A percentile compares a stretch with the other conserved stretches of the same genome.
These are phyloP conservation scores for Fusarium brevicatenulatum DNA, from an alignment of 2,329 filamentous ascomycete species.

Conservation along the genomic window DNA sequence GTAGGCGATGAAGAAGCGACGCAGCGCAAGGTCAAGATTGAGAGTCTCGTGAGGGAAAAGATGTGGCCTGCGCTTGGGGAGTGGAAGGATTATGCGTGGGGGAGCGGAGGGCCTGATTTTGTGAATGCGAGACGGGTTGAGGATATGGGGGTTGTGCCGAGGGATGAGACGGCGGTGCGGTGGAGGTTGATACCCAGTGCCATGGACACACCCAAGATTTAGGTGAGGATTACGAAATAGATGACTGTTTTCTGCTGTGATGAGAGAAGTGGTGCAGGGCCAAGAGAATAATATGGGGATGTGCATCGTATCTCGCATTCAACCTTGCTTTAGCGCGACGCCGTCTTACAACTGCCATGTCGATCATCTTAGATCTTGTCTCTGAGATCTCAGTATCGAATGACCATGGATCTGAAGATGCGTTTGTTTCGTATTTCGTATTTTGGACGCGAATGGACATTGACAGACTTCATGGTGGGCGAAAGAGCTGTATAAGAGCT, in stretches of 20 bases:
- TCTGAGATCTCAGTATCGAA: background rate
- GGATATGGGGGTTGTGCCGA: conserved; percentile 46
- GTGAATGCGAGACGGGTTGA: conserved; percentile 49
- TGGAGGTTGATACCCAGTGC: conserved; percentile 42
- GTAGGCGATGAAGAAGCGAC: conserved; percentile 52
- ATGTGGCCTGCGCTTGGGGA: conserved; percentile 68
- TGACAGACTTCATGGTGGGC: no score
- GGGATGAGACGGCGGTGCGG: conserved; percentile 42
- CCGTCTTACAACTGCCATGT: conserved; percentile 14
- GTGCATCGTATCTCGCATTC: conserved; percentile 32
- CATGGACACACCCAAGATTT: conserved; percentile 45
- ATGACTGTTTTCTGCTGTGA: background rate
- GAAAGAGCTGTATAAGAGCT: no score
- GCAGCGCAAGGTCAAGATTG: conserved; percentile 47
- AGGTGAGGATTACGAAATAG: background rate
- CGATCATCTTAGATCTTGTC: conserved; percentile 20
- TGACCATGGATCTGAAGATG: background rate
- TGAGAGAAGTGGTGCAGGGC: background rate
- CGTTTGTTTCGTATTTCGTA: conserved; percentile 4
- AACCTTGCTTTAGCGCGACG: conserved; percentile 8
- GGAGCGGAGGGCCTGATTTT: conserved; percentile 63
- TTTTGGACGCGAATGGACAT: background rate
- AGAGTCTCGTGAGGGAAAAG: conserved; percentile 48
- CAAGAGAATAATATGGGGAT: conserved; percentile 16
- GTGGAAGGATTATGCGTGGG: conserved; percentile 74